These are phyloP conservation scores for Erigeron canadensis DNA, from an alignment of 129 eudicot genomes.

Conservation along the genomic window DNA sequence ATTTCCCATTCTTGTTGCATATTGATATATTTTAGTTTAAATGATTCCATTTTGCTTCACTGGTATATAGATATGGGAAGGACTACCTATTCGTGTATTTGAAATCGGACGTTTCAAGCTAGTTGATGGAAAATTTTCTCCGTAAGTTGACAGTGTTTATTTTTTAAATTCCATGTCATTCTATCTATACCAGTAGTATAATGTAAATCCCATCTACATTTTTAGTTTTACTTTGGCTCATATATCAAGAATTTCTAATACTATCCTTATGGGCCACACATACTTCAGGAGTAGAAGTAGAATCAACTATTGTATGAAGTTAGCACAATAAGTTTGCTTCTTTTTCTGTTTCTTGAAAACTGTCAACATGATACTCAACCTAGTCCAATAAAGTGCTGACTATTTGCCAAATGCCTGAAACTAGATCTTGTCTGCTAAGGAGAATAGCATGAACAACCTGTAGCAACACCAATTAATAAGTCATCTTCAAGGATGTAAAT, in stretches of 20 bases:
- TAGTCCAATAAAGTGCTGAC: not conserved
- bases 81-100: conserved; percentile 73
- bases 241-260: not conserved
- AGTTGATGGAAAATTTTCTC: conserved; percentile 96
- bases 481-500: too few relatives aligned
- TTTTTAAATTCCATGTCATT: conserved; percentile 4
- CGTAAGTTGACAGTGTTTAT: conserved; percentile 61
- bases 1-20: conserved; percentile 4
- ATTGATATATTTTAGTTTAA: conserved; percentile 14
- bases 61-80: conserved; percentile 90
- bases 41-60: conserved; percentile 10
- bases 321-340: not conserved
- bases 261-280: not conserved
- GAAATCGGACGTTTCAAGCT: conserved; percentile 89
- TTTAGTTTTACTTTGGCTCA: not conserved
- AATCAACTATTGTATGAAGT: not conserved
- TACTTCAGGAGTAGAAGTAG: not conserved
- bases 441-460: not conserved
- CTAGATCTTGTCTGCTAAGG: not conserved
- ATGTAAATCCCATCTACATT: not conserved
- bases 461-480: not conserved
- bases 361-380: not conserved
- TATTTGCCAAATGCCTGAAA: conserved; percentile 1
- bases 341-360: not conserved
- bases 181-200: not conserved